These are phyloP conservation scores for Candida vartiovaarae DNA, from an alignment of 805 yeast species.

Conservation along the genomic window DNA sequence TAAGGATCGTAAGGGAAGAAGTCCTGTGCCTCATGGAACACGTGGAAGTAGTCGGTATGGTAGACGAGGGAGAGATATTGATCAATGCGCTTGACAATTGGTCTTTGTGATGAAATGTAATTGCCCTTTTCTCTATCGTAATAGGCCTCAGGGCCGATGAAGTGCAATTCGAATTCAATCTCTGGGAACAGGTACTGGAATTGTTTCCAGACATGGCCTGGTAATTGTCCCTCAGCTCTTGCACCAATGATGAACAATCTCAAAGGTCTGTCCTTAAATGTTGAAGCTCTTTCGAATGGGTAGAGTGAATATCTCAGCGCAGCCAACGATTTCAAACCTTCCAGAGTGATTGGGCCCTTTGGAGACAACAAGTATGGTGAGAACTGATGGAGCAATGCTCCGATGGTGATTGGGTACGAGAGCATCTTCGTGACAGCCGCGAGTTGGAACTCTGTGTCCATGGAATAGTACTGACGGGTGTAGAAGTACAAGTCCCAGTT, in stretches of 20 bases:
- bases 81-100: conserved; percentile 70
- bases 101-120: conserved; percentile 50
- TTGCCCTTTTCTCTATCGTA: conserved; percentile 66
- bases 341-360: conserved; percentile 81
- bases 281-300: conserved; percentile 50
- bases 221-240: conserved; percentile 87
- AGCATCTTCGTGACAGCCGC: conserved; percentile 94
- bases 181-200: conserved; percentile 79
- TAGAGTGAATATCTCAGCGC: conserved; percentile 87
- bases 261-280: conserved; percentile 78
- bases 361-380: conserved; percentile 81
- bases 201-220: conserved; percentile 95
- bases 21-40: conserved; percentile 84
- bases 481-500: conserved; percentile 93
- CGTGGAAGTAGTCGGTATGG: conserved; percentile 90
- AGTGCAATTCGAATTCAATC: conserved; percentile 76
- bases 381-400: conserved; percentile 70
- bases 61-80: conserved; percentile 65
- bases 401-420: conserved; percentile 88
- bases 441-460: conserved; percentile 94
- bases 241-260: conserved; percentile 88
- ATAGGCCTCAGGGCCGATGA: conserved; percentile 89
- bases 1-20: conserved; percentile 98
- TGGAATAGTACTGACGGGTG: conserved; percentile 86
- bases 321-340: conserved; percentile 89